These are phyloP conservation scores for Penicillium lividum DNA, from an alignment of 495 filamentous ascomycete genomes.

Conservation along the genomic window DNA sequence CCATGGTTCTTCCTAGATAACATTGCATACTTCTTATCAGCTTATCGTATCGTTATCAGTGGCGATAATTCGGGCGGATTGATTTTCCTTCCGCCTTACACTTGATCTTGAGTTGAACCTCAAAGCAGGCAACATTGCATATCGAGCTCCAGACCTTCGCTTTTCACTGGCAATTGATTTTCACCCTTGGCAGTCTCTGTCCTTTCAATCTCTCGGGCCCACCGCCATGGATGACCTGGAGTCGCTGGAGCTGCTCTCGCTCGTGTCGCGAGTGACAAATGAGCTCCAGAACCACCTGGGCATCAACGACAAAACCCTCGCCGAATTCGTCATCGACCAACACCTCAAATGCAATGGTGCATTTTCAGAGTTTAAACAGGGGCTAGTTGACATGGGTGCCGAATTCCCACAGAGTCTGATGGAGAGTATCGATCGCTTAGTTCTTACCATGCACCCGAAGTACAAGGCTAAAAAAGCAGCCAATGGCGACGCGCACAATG, in stretches of 20 bases:
- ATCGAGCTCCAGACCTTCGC: conserved; percentile 2
- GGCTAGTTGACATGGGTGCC: conserved; percentile 72
- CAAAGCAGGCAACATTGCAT: background rate
- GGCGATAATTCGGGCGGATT: conserved; percentile 38
- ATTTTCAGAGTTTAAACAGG: conserved; percentile 67
- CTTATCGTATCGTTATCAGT: conserved; percentile 48
- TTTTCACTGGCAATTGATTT: background rate
- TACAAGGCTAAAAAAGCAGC: conserved; percentile 57
- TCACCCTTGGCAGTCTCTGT: conserved; percentile 2
- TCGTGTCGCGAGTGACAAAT: conserved; percentile 91
- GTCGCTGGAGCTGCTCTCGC: conserved; percentile 85
- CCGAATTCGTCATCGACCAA: conserved; percentile 92
- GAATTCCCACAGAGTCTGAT: conserved; percentile 89
- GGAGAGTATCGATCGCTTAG: conserved; percentile 85
- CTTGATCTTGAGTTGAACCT: background rate
- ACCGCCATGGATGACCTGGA: conserved; percentile 81
- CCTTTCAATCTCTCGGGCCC: conserved; percentile 1
- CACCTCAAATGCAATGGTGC: conserved; percentile 69
- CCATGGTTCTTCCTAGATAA: too few relatives aligned
- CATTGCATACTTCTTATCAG: background rate
- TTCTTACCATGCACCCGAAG: conserved; percentile 87
- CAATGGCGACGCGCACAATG: conserved; percentile 18
- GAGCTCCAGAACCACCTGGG: conserved; percentile 94
- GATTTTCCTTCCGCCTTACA: conserved; percentile 43
- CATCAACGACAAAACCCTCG: conserved; percentile 88